phyloP scores from a whole-genome alignment of 1,139 yeast genomes.

The Komagataea norvegica region DNA sequence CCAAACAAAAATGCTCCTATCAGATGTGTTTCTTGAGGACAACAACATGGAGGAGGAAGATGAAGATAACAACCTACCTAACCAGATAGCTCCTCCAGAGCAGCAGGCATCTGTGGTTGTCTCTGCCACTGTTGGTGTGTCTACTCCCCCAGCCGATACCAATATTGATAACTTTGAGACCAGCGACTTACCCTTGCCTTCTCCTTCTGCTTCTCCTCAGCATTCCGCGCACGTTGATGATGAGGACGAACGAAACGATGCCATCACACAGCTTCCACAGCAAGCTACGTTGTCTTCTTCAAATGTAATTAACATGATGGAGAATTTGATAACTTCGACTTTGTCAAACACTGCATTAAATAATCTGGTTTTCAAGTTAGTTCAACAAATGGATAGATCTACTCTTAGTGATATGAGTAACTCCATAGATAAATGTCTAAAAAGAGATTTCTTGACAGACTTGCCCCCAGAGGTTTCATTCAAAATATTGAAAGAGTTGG shows the following conservation, averaged over 20 bases:
- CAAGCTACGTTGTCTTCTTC: conserved; percentile 23
- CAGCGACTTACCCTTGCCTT: conserved; percentile 51
- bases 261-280: conserved; percentile 11
- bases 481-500: conserved; percentile 63
- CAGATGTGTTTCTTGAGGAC: conserved; percentile 1
- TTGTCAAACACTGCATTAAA: conserved; percentile 17
- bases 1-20: conserved; percentile 1
- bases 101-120: not conserved
- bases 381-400: conserved; percentile 61
- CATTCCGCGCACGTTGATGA: conserved; percentile 32
- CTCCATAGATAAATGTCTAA: conserved; percentile 54
- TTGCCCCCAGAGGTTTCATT: conserved; percentile 77
- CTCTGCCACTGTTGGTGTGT: not conserved
- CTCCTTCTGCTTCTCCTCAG: conserved; percentile 66
- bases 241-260: conserved; percentile 17
- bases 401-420: conserved; percentile 66
- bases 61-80: conserved; percentile 21
- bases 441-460: conserved; percentile 64
- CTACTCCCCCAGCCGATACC: conserved; percentile 6
- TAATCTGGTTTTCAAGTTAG: conserved; percentile 51
- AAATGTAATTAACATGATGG: conserved; percentile 32
- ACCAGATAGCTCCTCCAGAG: conserved; percentile 11
- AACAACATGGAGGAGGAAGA: conserved; percentile 10
- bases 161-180: conserved; percentile 6
- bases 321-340: conserved; percentile 13